Percentiles rank a stretch among this genome's conserved stretches.
Conservation (phyloP, 176 grass and related monocot genomes). For the Microstegium vimineum region DNA sequence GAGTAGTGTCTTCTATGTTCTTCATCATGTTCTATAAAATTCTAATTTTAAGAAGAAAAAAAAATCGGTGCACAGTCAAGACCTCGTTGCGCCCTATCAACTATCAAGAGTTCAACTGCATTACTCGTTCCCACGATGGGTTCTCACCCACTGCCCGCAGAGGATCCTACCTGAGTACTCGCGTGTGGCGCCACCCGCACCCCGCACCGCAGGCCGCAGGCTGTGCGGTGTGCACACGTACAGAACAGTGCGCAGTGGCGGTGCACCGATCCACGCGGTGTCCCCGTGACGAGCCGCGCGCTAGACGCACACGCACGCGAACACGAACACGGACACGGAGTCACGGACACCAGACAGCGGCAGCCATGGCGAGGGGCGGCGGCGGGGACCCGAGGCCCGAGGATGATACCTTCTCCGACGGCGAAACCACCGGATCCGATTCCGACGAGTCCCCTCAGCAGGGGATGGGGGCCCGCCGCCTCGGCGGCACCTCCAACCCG, state of each 20-base stretch:
- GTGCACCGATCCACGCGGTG: not conserved
- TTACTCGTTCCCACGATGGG: too few relatives aligned
- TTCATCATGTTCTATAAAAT: too few relatives aligned
- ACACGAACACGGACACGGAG: not conserved
- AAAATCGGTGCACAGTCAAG: too few relatives aligned
- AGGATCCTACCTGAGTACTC: not conserved
- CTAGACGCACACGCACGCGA: not conserved
- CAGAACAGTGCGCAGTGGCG: not conserved
- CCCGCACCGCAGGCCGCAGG: not conserved
- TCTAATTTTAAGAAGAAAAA: too few relatives aligned
- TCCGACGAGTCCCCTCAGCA: conserved; percentile 13
- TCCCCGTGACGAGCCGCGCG: not conserved
- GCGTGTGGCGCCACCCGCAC: not conserved
- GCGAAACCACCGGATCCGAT: conserved; percentile 23
- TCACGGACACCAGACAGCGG: too few relatives aligned
- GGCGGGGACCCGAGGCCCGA: conserved; percentile 5
- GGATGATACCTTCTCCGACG: conserved; percentile 29
- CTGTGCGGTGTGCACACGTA: not conserved
- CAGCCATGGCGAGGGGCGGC: conserved; percentile 34
- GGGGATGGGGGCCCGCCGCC: not conserved
- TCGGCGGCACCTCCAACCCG: conserved; percentile 10
- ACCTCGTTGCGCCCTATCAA: too few relatives aligned
- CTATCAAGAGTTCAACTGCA: too few relatives aligned
- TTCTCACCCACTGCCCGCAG: not conserved
- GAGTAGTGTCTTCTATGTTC: too few relatives aligned